Evolutionary conservation across 805 yeast species (phyloP).

Genomic region (Lipomyces spencermartinsiae): DNA sequence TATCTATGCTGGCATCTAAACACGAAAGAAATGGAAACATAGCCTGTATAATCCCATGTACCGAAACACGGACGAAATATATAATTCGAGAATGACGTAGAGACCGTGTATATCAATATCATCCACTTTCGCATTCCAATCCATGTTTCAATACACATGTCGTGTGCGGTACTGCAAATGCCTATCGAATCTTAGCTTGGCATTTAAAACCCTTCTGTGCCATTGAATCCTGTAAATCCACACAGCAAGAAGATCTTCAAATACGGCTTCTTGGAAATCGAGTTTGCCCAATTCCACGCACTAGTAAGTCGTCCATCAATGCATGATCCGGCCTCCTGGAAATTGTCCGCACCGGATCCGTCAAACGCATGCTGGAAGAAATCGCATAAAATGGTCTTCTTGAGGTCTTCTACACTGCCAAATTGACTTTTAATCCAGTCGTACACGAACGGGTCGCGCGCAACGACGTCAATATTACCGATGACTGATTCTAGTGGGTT

Average conservation of each 20-base stretch:
- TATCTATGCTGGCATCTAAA: background rate
- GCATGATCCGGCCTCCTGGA: slow-evolving; percentile 83
- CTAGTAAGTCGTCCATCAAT: slow-evolving; percentile 82
- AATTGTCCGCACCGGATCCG: slow-evolving; percentile 84
- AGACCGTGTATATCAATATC: background rate
- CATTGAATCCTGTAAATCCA: slow-evolving; percentile 79
- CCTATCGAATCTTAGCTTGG: background rate
- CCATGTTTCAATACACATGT: background rate
- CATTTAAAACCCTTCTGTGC: slow-evolving; percentile 62
- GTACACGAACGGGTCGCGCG: slow-evolving; percentile 55
- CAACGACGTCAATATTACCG: slow-evolving; percentile 59
- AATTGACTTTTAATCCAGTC: slow-evolving; percentile 65
- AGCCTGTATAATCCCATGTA: background rate
- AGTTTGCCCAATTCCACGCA: slow-evolving; percentile 84
- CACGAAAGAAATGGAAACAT: background rate
- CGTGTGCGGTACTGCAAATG: background rate
- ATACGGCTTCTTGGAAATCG: slow-evolving; percentile 69
- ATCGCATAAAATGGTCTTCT: slow-evolving; percentile 52
- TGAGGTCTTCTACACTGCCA: slow-evolving; percentile 60
- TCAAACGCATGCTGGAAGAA: slow-evolving; percentile 63
- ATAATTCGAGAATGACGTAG: background rate
- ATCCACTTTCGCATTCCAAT: background rate
- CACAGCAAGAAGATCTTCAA: slow-evolving; percentile 65
- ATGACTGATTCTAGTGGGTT: slow-evolving; percentile 72
- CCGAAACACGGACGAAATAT: background rate